Evolutionary conservation across 2,329 filamentous ascomycete genomes (phyloP).

Genomic region (Cladosporium phlei): DNA sequence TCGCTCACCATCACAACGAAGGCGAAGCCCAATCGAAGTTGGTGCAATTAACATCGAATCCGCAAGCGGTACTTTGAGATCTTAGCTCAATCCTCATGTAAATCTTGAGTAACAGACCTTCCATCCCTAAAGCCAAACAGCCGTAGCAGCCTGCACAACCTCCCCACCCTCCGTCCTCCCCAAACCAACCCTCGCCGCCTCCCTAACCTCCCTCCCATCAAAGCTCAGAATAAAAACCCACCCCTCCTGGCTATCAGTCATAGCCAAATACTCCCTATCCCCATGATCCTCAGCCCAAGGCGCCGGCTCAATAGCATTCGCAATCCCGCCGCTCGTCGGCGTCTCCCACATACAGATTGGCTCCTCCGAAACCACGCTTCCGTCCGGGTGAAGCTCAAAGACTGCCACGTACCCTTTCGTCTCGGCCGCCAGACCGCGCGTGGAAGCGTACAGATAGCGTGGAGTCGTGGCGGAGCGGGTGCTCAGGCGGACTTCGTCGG

Average conservation of each 20-base stretch:
- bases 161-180: constrained; percentile 29
- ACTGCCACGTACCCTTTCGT: constrained; percentile 32
- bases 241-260: constrained; percentile 33
- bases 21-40: too few species aligned
- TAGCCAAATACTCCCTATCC: constrained; percentile 28
- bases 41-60: too few species aligned
- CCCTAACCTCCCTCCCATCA: constrained; percentile 28
- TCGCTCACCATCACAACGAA: too few species aligned
- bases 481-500: constrained; percentile 33
- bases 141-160: constrained; percentile 29
- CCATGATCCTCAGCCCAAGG: constrained; percentile 22
- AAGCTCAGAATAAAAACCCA: constrained; percentile 31
- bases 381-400: constrained; percentile 24
- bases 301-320: constrained; percentile 33
- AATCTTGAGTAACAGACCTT: too few species aligned
- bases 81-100: too few species aligned
- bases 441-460: constrained; percentile 32
- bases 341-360: constrained; percentile 32
- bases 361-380: constrained; percentile 23
- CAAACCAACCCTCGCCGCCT: constrained; percentile 27
- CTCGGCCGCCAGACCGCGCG: constrained; percentile 28
- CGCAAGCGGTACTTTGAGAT: too few species aligned
- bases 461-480: constrained; percentile 27
- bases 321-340: constrained; percentile 32
- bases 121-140: constrained; percentile 30